Evolutionary conservation across 345 rosid species (phyloP).

Genomic region (Hibiscus mutabilis): DNA sequence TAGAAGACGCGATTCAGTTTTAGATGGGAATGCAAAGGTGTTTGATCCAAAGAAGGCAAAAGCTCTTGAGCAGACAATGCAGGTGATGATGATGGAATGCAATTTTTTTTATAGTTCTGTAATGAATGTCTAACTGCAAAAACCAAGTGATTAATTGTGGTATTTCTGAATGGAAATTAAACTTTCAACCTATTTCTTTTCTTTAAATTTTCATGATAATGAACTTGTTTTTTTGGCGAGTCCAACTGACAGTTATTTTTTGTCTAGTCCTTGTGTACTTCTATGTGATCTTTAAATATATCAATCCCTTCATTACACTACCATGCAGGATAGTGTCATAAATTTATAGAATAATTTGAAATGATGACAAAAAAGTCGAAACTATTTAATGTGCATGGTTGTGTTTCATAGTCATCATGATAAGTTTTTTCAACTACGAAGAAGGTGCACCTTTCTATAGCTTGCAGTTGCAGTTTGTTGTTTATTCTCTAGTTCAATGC

Average conservation of each 20-base stretch:
- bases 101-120: not conserved
- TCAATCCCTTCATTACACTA: not conserved
- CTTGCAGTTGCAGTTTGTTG: constrained; percentile 5
- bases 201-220: not conserved
- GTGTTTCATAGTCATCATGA: not conserved
- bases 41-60: constrained; percentile 38
- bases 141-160: not conserved
- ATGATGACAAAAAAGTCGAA: not conserved
- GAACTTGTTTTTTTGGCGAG: not conserved
- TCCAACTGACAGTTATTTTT: not conserved
- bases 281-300: not conserved
- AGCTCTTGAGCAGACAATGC: constrained; percentile 42
- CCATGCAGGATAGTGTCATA: not conserved
- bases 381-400: not conserved
- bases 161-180: constrained; percentile 3
- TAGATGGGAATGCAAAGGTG: constrained; percentile 41
- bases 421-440: not conserved
- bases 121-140: not conserved
- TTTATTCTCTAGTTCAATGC: not conserved
- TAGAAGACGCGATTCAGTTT: constrained; percentile 60
- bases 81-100: constrained; percentile 25
- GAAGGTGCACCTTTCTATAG: not conserved
- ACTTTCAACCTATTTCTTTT: not conserved
- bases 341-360: constrained; percentile 2
- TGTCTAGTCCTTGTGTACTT: not conserved